Conservation (phyloP, 805 yeast genomes). For the Pichia phayaonensis region DNA sequence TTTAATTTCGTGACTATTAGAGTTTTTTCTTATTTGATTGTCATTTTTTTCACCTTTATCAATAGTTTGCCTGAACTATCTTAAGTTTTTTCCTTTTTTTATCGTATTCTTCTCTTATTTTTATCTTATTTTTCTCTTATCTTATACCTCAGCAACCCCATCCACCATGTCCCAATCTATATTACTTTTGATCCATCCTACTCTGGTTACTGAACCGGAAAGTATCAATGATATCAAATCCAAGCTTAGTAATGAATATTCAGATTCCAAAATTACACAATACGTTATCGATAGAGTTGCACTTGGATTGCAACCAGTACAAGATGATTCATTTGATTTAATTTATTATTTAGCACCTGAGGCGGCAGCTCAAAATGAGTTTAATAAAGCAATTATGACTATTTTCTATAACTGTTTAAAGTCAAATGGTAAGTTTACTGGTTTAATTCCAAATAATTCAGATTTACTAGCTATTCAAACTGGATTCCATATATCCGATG, state of each 20-base stretch:
- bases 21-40: too few species aligned
- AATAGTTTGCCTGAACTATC: too few species aligned
- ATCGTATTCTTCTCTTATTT: neutral
- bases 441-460: constrained; percentile 45
- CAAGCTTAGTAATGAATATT: constrained; percentile 21
- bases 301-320: constrained; percentile 35
- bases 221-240: constrained; percentile 35
- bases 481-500: constrained; percentile 46
- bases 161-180: constrained; percentile 6
- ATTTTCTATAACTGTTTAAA: constrained; percentile 34
- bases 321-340: constrained; percentile 31
- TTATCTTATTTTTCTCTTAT: neutral
- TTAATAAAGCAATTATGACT: constrained; percentile 39
- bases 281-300: constrained; percentile 54
- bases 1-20: too few species aligned
- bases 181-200: constrained; percentile 56
- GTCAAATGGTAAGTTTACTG: constrained; percentile 41
- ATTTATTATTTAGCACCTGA: constrained; percentile 53
- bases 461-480: constrained; percentile 56
- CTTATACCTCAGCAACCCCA: neutral
- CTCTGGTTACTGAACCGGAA: constrained; percentile 50
- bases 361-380: constrained; percentile 33
- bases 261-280: constrained; percentile 35
- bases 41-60: neutral
- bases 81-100: too few species aligned